Evolutionary conservation across 139 green algal species (phyloP).

Genomic region (Protoeuglena noctilucae): DNA sequence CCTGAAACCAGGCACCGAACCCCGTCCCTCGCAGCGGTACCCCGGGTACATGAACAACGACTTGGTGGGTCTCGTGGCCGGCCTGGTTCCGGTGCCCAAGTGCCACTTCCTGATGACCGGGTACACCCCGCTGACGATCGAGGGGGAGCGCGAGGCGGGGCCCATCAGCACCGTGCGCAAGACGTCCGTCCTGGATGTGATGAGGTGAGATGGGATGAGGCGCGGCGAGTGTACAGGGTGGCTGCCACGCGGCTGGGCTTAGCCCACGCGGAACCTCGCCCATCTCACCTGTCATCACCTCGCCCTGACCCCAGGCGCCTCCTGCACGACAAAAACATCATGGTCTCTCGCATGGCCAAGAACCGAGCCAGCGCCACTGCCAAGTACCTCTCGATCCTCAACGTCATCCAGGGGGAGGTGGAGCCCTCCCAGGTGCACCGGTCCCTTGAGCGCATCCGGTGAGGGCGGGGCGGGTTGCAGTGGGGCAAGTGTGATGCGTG

Average conservation of each 20-base stretch:
- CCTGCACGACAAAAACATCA: constrained; percentile 95
- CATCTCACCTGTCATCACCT: too few species aligned
- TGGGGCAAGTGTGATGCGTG: too few species aligned
- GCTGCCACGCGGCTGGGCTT: too few species aligned
- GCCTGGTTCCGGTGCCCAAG: constrained; percentile 81
- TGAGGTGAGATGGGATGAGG: constrained; percentile 60
- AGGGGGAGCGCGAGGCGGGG: constrained; percentile 21
- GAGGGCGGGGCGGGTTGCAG: constrained; percentile 1
- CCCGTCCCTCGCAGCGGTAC: too few species aligned
- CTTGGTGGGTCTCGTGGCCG: constrained; percentile 83
- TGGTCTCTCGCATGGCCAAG: constrained; percentile 51
- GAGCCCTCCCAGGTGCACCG: constrained; percentile 87
- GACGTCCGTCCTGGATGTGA: constrained; percentile 95
- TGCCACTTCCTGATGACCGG: constrained; percentile 96
- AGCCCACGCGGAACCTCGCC: too few species aligned
- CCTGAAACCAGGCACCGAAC: too few species aligned
- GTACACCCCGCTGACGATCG: constrained; percentile 86
- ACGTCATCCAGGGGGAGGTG: constrained; percentile 91
- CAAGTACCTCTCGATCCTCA: constrained; percentile 93
- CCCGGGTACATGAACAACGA: constrained; percentile 99
- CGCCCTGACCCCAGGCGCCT: too few species aligned
- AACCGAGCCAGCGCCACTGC: background rate
- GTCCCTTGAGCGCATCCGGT: constrained; percentile 86
- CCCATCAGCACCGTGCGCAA: constrained; percentile 41
- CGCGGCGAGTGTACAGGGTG: too few species aligned